Evolutionary conservation across 495 filamentous ascomycete species (phyloP), one percentile per base, ranked within the genome.

Genomic region (Astrocystis sublimbata): DNA sequence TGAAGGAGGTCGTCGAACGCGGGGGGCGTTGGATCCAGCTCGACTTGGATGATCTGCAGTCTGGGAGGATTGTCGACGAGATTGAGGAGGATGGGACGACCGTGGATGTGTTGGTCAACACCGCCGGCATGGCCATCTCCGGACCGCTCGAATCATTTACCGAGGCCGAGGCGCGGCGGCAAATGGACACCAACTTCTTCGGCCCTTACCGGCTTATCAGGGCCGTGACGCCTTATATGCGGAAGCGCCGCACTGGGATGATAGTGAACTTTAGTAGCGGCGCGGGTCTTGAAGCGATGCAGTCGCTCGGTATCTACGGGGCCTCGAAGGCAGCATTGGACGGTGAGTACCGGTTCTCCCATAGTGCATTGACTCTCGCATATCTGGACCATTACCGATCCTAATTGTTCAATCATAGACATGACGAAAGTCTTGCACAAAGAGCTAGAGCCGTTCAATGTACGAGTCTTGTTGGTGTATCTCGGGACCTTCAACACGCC

Each of bases 101-200:
- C 0, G 78, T 86, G 60, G 82, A 86, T 54, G 76, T 85, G 6
- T 59, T 85, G 13, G 76, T 83, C 58, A 86, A 85, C 71, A 81
- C 80, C 50, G 84, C 84, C 1, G 83, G 78, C 6, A 74, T 77
- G 53, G 72, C 68, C 26, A 66, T 78, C 26, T 47, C 71, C 15
- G 77, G 78, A 2, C 70, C 73, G n/a, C 68, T 77, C 2, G 83
- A 85, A 63, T 72, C 75, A 19, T 70, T 69, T 7, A 76, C 64
- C 64, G 75, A 81, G 65, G 76, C 65, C 8, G 66, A 77, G 6
- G 72, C 47, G 47, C 67, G 71, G 17, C 63, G 54, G 8, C 66
- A 81, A 42, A 73, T 86, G 65, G 82, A 85, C 24, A 75, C 79
- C 28, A 81, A 85, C 62, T 82, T 85, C 65, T 85, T 79, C 66